Conservation (phyloP, 805 yeast genomes). For the Candida stauntonica region DNA sequence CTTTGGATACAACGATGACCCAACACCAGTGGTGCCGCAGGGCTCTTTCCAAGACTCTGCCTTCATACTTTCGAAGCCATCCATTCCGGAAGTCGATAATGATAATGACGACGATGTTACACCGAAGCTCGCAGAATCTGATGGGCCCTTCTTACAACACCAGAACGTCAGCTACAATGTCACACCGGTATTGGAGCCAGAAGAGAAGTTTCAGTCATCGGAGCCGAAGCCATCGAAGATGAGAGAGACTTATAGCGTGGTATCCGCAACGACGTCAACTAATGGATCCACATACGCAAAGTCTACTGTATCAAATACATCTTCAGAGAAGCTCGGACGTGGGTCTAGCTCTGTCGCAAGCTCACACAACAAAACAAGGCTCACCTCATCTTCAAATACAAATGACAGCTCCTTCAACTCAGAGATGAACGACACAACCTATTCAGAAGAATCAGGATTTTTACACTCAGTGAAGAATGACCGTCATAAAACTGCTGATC, state of each 20-base stretch:
- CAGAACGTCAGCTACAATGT: slow-evolving; percentile 14
- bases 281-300: no score
- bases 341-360: no score
- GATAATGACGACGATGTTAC: slow-evolving; percentile 10
- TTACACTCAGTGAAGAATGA: slow-evolving; percentile 66
- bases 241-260: background rate
- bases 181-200: slow-evolving; percentile 15
- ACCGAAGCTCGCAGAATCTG: slow-evolving; percentile 5
- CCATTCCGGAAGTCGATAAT: slow-evolving; percentile 2
- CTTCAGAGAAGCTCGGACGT: no score
- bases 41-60: slow-evolving; percentile 6
- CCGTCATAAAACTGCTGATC: slow-evolving; percentile 49
- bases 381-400: slow-evolving; percentile 1
- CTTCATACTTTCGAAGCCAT: background rate
- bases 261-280: no score
- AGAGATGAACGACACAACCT: slow-evolving; percentile 18
- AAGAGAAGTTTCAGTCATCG: background rate
- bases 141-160: slow-evolving; percentile 4
- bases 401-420: slow-evolving; percentile 13
- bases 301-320: no score
- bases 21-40: slow-evolving; percentile 19
- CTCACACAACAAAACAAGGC: background rate
- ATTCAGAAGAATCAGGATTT: slow-evolving; percentile 19
- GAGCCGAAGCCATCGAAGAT: background rate
- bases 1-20: slow-evolving; percentile 19